Conservation (phyloP, 1,139 yeast species). For the Hyphopichia fennica region DNA sequence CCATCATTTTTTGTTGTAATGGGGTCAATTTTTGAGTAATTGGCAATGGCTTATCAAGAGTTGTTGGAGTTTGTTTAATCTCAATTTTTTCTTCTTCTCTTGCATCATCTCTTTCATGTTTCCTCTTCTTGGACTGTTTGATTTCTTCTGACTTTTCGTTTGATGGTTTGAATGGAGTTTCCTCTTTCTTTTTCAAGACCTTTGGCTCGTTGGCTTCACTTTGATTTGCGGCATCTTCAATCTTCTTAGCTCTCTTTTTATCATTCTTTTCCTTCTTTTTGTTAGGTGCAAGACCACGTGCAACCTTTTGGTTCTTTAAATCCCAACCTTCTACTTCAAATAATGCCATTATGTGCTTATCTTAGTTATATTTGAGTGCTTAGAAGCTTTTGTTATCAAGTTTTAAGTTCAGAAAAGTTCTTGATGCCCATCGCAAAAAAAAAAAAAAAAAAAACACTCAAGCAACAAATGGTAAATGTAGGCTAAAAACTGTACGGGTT, state of each 20-base stretch:
- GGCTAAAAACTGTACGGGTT: background rate
- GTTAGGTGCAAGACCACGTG: conserved; percentile 37
- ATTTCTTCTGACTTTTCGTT: conserved; percentile 6
- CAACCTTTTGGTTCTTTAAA: conserved; percentile 54
- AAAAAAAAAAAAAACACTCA: background rate
- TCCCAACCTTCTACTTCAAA: conserved; percentile 86
- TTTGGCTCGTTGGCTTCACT: conserved; percentile 3
- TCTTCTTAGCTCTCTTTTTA: conserved; percentile 20
- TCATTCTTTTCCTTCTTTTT: conserved; percentile 34
- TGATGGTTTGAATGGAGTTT: conserved; percentile 5
- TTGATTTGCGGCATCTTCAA: conserved; percentile 8
- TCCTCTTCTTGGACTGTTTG: conserved; percentile 9
- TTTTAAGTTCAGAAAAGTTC: too few relatives aligned
- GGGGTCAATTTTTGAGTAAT: conserved; percentile 65
- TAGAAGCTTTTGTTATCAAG: too few relatives aligned
- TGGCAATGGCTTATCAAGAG: conserved; percentile 18
- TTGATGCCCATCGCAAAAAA: background rate
- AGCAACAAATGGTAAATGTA: background rate
- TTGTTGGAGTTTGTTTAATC: conserved; percentile 6
- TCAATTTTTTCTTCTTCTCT: conserved; percentile 2
- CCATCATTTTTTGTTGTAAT: conserved; percentile 93
- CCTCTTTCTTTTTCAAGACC: conserved; percentile 10
- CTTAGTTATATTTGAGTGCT: too few relatives aligned
- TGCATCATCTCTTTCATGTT: conserved; percentile 6
- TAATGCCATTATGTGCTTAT: conserved; percentile 51